phyloP scores from a whole-genome alignment of 1,139 yeast genomes.

The Pneumocystis jirovecii region DNA sequence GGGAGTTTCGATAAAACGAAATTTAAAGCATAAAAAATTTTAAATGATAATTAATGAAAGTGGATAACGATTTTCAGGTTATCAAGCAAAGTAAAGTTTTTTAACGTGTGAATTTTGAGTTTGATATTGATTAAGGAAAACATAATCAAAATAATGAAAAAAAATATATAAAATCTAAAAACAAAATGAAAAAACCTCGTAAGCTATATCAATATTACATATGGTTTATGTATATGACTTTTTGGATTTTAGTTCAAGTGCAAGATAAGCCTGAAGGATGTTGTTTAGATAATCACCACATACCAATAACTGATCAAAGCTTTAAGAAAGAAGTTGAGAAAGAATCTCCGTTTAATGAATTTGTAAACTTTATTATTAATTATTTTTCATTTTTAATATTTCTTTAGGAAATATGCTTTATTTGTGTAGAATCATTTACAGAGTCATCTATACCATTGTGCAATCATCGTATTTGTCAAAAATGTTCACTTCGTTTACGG shows the following conservation, averaged over 20 bases:
- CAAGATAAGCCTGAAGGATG: not conserved
- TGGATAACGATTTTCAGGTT: not conserved
- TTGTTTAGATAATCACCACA: not conserved
- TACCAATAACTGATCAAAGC: not conserved
- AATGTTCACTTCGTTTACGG: constrained; percentile 69
- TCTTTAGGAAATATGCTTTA: constrained; percentile 41
- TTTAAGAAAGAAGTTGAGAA: not conserved
- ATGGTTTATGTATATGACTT: not conserved
- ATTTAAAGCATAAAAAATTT: not conserved
- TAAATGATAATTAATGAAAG: not conserved
- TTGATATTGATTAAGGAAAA: not conserved
- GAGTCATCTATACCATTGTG: constrained; percentile 67
- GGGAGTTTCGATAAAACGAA: not conserved
- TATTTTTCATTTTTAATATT: not conserved
- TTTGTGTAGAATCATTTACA: constrained; percentile 61
- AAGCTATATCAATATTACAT: not conserved
- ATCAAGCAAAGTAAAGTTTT: not conserved
- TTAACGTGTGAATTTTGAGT: not conserved
- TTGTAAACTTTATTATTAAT: not conserved
- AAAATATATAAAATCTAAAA: not conserved
- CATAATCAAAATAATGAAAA: not conserved
- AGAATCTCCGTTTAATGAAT: not conserved
- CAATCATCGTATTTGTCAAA: constrained; percentile 70
- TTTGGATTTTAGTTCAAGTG: not conserved
- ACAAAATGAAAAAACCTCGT: not conserved